Base-by-base conservation (phyloP, 1,284 basidiomycete species). In the Crucibulum parvulum region DNA sequence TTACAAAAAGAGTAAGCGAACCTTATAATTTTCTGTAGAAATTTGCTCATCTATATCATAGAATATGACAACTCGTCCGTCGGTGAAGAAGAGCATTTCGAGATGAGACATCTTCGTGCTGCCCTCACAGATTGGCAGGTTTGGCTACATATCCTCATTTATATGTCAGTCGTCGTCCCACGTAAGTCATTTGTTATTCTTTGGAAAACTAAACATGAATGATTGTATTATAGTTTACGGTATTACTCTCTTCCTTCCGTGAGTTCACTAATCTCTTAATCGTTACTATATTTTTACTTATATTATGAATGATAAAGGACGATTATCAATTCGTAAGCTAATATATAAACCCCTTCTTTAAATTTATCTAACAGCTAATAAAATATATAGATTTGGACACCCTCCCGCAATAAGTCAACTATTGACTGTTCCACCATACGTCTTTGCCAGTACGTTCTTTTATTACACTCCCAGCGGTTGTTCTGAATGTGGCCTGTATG, bases 381-480 rank as follows among this genome's bases (percentile, higher is more conserved):
- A 60, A 47, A 16, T 59, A 15, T 59, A 13, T 24, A 87, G 84
- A 36, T 90, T 90, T 59, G 88, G 87, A 7, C 84, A 84, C 67
- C 73, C 77, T 9, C 75, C 84, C 3, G 75, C 87, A 0, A 78
- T 89, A 61, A 87, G 84, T 58, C 87, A 92, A 65, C 78, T 92
- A 1, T 79, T 92, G 35, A 90, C 89, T 0, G 84, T 91, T 0
- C 91, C 91, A 0, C 86, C 89, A 15, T 92, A 92, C 67, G 72
- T 88, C 36, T 77, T 84, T 56, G 87, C 87, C 0, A 84, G 87
- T 88, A 66, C 61, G 84, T 73, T 46, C 37, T 59, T 31, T 2
- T 54, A 50, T 43, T 43, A 43, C 39, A 13, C 39, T 11, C 16
- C 37, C 2, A 35, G 24, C 37, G 16, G 51, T 52, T 60, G 24